Evolutionary conservation across 2,329 filamentous ascomycete species (phyloP), one percentile per base, ranked within the genome.

Genomic region (Neonectria sp.): DNA sequence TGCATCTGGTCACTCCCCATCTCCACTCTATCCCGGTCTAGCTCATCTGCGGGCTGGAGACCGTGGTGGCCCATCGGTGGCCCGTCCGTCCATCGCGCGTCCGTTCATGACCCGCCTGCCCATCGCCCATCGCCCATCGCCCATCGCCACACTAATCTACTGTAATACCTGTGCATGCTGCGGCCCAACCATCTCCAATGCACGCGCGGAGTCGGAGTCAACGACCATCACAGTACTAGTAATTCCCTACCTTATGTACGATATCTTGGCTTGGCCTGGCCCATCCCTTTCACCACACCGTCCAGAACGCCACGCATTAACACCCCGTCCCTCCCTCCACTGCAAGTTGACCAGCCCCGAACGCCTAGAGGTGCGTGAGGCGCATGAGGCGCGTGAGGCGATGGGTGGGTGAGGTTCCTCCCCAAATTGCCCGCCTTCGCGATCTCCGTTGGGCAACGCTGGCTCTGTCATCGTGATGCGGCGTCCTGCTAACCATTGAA

Each of bases 281-380:
- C 27, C 27, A 29, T 29, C 27, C 31, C 31, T 31, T 31, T 8
- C 31, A 31, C 31, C 13, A 35, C 33, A 37, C 35, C 35, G 35
- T 37, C 35, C 15, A 40, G 15, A 17, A n/a, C 35, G 35, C 35
- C 35, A 40, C 35, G n/a, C 35, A 7, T 15, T 3, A 17, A 8
- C 35, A n/a, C n/a, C n/a, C n/a, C n/a, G n/a, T n/a, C 21, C 37
- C 37, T 40, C 37, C 37, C 37, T n/a, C n/a, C n/a, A n/a, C n/a
- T 33, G 31, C 31, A 33, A 11, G 9, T 37, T 59, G n/a, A 37
- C 48, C 48, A 49, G 53, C 27, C 51, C 24, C 55, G 60, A 17
- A 67, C 58, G 63, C 69, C 68, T 8, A 67, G 63, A 72, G 68
- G 68, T 73, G 73, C 73, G 70, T 69, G 66, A 72, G 73, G 71